These are phyloP conservation scores for Tylopilus balloui DNA, from an alignment of 768 basidiomycete genomes.

Conservation along the genomic window DNA sequence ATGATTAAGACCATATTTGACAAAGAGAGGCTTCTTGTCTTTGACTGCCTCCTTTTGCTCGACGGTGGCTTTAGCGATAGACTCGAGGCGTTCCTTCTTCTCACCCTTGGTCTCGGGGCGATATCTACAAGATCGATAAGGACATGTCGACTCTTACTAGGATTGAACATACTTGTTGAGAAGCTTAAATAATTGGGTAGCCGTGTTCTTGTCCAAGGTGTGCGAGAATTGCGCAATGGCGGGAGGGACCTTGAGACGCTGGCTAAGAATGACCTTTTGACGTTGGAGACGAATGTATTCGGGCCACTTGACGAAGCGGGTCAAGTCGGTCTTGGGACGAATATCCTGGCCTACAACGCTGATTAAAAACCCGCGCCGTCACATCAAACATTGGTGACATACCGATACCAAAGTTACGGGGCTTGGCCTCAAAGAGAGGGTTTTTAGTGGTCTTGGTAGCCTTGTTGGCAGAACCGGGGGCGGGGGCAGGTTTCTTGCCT, in stretches of 20 bases:
- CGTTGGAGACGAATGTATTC: conserved; percentile 97
- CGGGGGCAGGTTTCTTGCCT: conserved; percentile 81
- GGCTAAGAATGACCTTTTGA: conserved; percentile 97
- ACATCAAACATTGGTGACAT: conserved; percentile 15
- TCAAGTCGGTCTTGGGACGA: conserved; percentile 83
- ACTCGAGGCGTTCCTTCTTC: conserved; percentile 90
- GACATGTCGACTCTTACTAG: neutral
- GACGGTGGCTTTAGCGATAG: conserved; percentile 70
- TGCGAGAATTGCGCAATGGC: conserved; percentile 97
- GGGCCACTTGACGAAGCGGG: conserved; percentile 99
- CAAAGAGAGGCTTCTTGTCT: conserved; percentile 95
- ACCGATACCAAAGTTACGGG: conserved; percentile 98
- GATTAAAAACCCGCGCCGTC: neutral
- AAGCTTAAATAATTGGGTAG: conserved; percentile 96
- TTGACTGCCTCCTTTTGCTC: conserved; percentile 70
- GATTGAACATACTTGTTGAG: conserved; percentile 68
- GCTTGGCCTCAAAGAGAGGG: conserved; percentile 87
- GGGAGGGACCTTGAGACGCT: conserved; percentile 97
- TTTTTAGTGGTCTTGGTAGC: conserved; percentile 77
- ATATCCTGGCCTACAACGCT: conserved; percentile 79
- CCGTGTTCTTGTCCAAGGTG: conserved; percentile 99
- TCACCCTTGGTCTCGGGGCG: conserved; percentile 92
- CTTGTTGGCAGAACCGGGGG: conserved; percentile 79
- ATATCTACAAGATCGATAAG: conserved; percentile 39
- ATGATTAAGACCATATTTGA: conserved; percentile 97